Conservation (phyloP, 257 asterid genomes). For the Capsicum pubescens region DNA sequence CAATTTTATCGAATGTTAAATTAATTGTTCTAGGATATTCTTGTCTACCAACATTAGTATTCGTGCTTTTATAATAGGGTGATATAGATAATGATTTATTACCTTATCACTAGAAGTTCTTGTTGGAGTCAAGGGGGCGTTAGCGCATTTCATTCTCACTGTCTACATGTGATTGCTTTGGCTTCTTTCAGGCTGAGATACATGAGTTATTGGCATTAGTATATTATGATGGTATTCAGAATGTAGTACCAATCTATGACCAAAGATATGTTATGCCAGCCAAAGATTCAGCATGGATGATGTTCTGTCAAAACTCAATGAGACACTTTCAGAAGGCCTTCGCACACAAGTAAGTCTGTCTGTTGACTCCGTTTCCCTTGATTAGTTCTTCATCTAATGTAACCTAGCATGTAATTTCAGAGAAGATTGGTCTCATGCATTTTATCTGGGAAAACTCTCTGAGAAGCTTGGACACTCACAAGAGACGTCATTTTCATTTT, state of each 20-base stretch:
- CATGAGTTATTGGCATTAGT: constrained; percentile 95
- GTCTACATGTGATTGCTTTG: constrained; percentile 21
- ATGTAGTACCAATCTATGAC: constrained; percentile 96
- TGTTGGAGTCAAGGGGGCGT: background rate
- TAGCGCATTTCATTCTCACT: constrained; percentile 7
- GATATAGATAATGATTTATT: background rate
- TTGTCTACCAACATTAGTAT: background rate
- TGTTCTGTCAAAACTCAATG: constrained; percentile 86
- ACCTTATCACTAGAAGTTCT: background rate
- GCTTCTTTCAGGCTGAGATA: constrained; percentile 84
- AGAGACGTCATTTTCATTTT: constrained; percentile 67
- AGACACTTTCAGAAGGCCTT: constrained; percentile 91
- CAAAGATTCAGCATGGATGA: constrained; percentile 76
- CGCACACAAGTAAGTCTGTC: constrained; percentile 65
- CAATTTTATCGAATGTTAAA: no score
- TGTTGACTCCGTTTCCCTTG: constrained; percentile 37
- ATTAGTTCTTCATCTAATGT: constrained; percentile 36
- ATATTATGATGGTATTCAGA: constrained; percentile 95
- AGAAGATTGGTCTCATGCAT: constrained; percentile 98
- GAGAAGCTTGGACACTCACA: constrained; percentile 87
- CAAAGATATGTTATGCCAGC: constrained; percentile 76
- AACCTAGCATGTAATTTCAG: constrained; percentile 48
- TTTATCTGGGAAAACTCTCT: constrained; percentile 88
- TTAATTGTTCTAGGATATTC: background rate
- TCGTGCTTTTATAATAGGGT: background rate